These are phyloP conservation scores for Castanospermum australe DNA, from an alignment of 306 rosid species.

Conservation along the genomic window DNA sequence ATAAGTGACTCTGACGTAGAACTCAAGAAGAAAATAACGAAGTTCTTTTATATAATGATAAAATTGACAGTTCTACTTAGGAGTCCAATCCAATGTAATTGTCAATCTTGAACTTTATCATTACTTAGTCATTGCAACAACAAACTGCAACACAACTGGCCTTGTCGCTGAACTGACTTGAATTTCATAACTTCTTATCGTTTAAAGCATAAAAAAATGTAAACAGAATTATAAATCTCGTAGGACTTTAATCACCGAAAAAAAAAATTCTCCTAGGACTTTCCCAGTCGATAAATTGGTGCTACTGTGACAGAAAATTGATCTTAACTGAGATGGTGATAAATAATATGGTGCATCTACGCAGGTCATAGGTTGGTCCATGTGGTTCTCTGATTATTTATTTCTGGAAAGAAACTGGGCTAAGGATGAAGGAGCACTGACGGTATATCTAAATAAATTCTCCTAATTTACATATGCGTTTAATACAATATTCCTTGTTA, in stretches of 20 bases:
- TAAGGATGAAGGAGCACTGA: slow-evolving; percentile 62
- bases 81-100: not conserved
- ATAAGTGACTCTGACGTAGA: not conserved
- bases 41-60: not conserved
- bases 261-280: too few relatives aligned
- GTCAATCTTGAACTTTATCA: not conserved
- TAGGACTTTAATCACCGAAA: too few relatives aligned
- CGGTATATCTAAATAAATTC: slow-evolving; percentile 41
- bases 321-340: not conserved
- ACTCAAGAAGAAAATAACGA: not conserved
- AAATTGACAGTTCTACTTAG: not conserved
- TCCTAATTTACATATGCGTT: not conserved
- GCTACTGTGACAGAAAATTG: not conserved
- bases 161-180: not conserved
- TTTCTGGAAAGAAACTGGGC: slow-evolving; percentile 84
- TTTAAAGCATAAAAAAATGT: not conserved
- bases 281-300: not conserved
- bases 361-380: slow-evolving; percentile 96
- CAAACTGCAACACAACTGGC: not conserved
- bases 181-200: not conserved
- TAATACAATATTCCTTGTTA: not conserved
- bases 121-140: not conserved
- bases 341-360: not conserved
- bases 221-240: not conserved
- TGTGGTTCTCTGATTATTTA: slow-evolving; percentile 88